Evolutionary conservation across 2,329 filamentous ascomycete genomes (phyloP), one percentile per base, ranked within the genome.

Genomic region (Colletotrichum sidae): DNA sequence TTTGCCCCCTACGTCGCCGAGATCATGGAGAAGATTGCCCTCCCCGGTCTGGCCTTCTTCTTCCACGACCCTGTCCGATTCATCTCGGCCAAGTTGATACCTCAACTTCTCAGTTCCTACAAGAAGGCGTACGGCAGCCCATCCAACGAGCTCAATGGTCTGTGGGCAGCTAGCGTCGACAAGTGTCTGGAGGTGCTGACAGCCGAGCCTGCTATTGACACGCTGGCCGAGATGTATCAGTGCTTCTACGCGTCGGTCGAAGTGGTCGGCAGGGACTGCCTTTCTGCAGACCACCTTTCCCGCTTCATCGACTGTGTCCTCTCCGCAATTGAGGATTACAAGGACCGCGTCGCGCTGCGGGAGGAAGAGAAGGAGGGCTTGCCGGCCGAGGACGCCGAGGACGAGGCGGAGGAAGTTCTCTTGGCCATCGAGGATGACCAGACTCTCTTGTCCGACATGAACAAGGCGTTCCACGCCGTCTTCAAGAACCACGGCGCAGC

Each of bases 241-340:
- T 99, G 96, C 83, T 99, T 99, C 83, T 99, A 99, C 78, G 96
- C 99, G 78, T 97, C 93, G 34, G 90, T 99, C 8, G 95, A 98
- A 80, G 94, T 97, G 25, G 88, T 97, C 69, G 95, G 95, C 65
- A 93, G 92, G 78, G 89, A 92, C 72, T 95, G 91, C 75, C 85
- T 99, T 51, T 92, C 86, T 6, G 83, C 85, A 44, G 85, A 90
- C 44, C 92, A 97, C 76, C 94, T 99, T 91, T 83, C 85, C 62
- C 88, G 88, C 49, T 99, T 98, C 78, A 95, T 98, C 71, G 90
- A 94, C 69, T 91, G 92, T 1, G 93, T 94, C 51, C 88, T 91
- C 73, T 94, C 91, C 11, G 92, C 96, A 4, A 86, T 99, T 8
- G 90, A 96, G 74, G 96, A 99, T 75, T 98, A 97, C 81, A 94